Evolutionary conservation across 148 eudicot genomes (phyloP), one percentile per base, ranked within the genome.

Genomic region (Spergularia marina): DNA sequence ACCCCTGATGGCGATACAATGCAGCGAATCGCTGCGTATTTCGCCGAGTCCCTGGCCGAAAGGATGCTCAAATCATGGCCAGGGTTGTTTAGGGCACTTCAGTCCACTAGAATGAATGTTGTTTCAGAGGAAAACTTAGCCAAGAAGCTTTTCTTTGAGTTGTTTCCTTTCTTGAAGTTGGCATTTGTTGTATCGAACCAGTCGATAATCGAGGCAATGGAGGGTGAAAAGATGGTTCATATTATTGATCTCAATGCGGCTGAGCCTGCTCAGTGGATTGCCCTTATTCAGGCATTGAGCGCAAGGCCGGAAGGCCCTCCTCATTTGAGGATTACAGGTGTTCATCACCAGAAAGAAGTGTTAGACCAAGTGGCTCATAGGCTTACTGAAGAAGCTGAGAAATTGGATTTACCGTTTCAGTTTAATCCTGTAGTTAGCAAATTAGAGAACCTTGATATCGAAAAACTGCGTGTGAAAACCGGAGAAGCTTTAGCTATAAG

Each of bases 181-280:
- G 89, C 96, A 30, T 90, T 87, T 68, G 80, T 95, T 61, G 85
- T 92, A 40, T 79, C 94, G 4, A 95, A 95, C 53, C 97, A 91
- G 55, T 90, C 96, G 9, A 95, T 95, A 15, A 72, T 92, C 15
- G 98, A 95, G 63, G 92, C 97, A 3, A 92, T 95, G 97, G 97
- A 95, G 74, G 97, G 97, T 10, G 97, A 95, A 52, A 95, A 95
- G 83, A 92, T 95, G 87, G 95, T 95, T 71, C 98, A 95, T 79
- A 81, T 95, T 4, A 81, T 95, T 70, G 98, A 95, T 79, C 82
- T 95, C 8, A 92, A 88, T 70, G 97, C 96, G 4, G 67, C 88
- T 0, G 97, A 95, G 34, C 90, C 97, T 70, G 86, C 90, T 3
- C 96, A 90, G 68, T 95, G 98, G 98, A 84, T 91, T 62, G 91